Conservation (phyloP, 495 filamentous ascomycete species). For the Daldinia childiae region DNA sequence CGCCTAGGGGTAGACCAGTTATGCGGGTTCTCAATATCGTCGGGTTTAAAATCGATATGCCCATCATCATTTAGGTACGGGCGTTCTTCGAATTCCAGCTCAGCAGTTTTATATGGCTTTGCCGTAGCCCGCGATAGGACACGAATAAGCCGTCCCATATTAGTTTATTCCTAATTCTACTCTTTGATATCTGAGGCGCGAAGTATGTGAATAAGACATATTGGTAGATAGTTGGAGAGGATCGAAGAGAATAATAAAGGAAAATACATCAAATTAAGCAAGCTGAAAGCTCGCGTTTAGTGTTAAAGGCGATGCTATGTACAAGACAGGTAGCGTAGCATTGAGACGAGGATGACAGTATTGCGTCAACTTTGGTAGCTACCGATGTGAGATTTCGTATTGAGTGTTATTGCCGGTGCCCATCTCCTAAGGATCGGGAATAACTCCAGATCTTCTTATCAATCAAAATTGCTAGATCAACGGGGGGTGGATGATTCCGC, state of each 20-base stretch:
- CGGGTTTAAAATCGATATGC: conserved; percentile 55
- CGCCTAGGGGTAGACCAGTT: conserved; percentile 59
- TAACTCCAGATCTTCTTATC: conserved; percentile 4
- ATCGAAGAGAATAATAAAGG: conserved; percentile 24
- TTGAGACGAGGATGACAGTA: conserved; percentile 16
- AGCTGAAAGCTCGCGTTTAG: conserved; percentile 17
- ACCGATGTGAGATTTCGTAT: conserved; percentile 1
- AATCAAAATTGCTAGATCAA: conserved; percentile 1
- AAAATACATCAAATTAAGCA: not conserved
- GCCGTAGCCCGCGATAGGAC: conserved; percentile 49
- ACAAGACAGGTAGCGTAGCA: conserved; percentile 16
- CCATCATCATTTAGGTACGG: conserved; percentile 57
- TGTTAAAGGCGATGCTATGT: conserved; percentile 25
- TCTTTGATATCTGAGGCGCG: not conserved
- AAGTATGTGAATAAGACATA: not conserved
- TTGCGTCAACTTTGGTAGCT: conserved; percentile 12
- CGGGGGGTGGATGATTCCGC: not conserved
- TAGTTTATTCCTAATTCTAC: conserved; percentile 3
- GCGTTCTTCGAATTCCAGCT: conserved; percentile 35
- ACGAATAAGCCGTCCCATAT: conserved; percentile 40
- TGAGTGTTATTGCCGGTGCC: conserved; percentile 15
- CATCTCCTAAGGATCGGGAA: not conserved
- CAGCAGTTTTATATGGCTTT: conserved; percentile 50
- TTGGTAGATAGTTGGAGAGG: not conserved
- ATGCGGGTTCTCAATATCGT: conserved; percentile 61